phyloP scores from a whole-genome alignment of 2,329 filamentous ascomycete species.

The Ceratocystiopsis brevicomis region DNA sequence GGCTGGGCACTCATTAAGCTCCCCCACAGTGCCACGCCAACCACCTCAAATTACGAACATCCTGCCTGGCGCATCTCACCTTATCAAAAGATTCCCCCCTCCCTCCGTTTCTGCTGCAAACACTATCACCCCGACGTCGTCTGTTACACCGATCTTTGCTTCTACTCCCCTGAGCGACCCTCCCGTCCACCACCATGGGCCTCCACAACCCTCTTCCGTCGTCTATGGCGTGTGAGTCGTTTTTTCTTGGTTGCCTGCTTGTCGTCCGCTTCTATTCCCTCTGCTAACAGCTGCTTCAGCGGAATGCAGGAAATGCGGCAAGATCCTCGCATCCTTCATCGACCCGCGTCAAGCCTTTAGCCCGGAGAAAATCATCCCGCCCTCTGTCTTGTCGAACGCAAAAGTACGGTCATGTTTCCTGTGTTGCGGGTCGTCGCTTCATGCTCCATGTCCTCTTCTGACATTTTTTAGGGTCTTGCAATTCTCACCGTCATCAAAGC shows the following conservation, averaged over 20 bases:
- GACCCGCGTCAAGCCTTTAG: slow-evolving; percentile 87
- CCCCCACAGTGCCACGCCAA: no score
- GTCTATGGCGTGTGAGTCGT: slow-evolving; percentile 46
- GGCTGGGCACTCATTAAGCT: no score
- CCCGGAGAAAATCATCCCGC: slow-evolving; percentile 93
- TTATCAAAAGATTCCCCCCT: not conserved
- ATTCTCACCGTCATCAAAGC: slow-evolving; percentile 77
- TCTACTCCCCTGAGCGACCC: not conserved
- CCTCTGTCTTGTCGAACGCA: slow-evolving; percentile 70
- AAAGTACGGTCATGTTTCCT: slow-evolving; percentile 39
- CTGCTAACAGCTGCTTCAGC: slow-evolving; percentile 30
- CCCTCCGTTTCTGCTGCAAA: not conserved
- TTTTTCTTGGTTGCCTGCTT: not conserved
- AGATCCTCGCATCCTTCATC: slow-evolving; percentile 87
- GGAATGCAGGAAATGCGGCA: slow-evolving; percentile 93
- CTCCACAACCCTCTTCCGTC: slow-evolving; percentile 48
- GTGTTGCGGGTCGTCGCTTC: not conserved
- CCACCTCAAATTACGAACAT: no score
- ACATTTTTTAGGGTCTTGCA: slow-evolving; percentile 44
- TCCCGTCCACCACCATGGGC: slow-evolving; percentile 26
- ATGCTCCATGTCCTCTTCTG: not conserved
- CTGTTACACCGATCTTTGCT: no score
- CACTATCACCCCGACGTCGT: no score
- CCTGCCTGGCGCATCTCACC: no score
- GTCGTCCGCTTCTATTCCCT: no score